Percentiles rank a stretch among this genome's conserved stretches.
Evolutionary conservation across 495 filamentous ascomycete genomes (phyloP).

Genomic region (Staphylotrichum longicolle): DNA sequence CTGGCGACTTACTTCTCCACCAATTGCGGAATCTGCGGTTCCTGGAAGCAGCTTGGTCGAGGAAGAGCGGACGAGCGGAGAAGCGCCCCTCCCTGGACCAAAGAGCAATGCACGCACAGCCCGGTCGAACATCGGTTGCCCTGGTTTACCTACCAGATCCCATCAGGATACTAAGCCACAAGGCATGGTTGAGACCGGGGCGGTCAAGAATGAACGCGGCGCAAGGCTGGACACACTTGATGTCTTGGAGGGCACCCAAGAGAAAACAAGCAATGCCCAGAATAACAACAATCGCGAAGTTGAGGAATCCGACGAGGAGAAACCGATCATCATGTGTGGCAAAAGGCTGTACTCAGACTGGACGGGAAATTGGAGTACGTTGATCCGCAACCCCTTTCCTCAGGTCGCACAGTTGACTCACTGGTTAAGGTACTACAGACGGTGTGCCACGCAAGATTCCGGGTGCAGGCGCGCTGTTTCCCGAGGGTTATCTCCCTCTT

Average conservation of each 20-base stretch:
- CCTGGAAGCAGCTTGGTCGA: background rate
- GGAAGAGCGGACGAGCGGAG: background rate
- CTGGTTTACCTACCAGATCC: background rate
- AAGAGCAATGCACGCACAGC: background rate
- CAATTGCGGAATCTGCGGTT: background rate
- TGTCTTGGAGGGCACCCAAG: background rate
- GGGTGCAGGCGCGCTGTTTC: constrained; percentile 24
- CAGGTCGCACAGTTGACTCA: background rate
- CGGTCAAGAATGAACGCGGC: background rate
- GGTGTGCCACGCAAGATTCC: constrained; percentile 4
- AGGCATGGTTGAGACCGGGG: background rate
- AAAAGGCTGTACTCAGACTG: constrained; percentile 21
- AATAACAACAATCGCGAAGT: background rate
- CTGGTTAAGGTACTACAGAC: background rate
- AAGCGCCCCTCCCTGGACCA: background rate
- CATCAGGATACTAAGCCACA: background rate
- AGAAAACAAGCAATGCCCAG: too few relatives aligned
- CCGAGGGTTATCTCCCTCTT: constrained; percentile 22
- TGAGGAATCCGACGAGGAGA: background rate
- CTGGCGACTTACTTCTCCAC: background rate
- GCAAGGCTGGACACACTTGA: background rate
- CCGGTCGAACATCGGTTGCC: background rate
- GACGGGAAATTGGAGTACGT: constrained; percentile 20
- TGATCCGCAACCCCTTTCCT: background rate
- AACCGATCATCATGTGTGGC: constrained; percentile 11